These are phyloP conservation scores for Tetrapyrgos nigripes DNA, from an alignment of 1,284 basidiomycete genomes.

Conservation along the genomic window DNA sequence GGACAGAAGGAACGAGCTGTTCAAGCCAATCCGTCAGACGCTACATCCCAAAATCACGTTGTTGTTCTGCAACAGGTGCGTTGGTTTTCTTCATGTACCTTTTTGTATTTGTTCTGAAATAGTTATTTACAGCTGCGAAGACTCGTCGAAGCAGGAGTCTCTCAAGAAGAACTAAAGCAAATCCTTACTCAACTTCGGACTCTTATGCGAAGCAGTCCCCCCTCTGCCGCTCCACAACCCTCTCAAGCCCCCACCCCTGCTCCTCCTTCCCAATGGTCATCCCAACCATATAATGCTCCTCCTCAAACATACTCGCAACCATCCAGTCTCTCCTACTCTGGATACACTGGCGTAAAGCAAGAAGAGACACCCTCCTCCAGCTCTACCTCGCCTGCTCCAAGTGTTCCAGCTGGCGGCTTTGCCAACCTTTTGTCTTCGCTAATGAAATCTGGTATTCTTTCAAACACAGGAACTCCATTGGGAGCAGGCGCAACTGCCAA, in stretches of 20 bases:
- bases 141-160: conserved; percentile 81
- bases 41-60: conserved; percentile 67
- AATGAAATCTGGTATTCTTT: conserved; percentile 77
- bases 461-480: conserved; percentile 56
- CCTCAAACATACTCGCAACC: conserved; percentile 23
- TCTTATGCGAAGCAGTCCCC: conserved; percentile 56
- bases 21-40: conserved; percentile 73
- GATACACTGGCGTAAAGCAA: not conserved
- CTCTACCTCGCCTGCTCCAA: conserved; percentile 19
- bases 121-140: conserved; percentile 65
- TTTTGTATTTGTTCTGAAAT: conserved; percentile 17
- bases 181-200: conserved; percentile 80
- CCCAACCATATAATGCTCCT: not conserved
- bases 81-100: conserved; percentile 12
- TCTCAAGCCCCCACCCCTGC: conserved; percentile 20
- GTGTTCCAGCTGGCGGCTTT: conserved; percentile 49
- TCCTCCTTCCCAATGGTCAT: conserved; percentile 10
- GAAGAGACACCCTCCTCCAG: conserved; percentile 20
- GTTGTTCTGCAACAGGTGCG: conserved; percentile 77
- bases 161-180: conserved; percentile 80
- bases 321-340: not conserved
- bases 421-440: conserved; percentile 69
- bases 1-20: conserved; percentile 76
- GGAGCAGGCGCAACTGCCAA: conserved; percentile 52
- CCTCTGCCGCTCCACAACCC: conserved; percentile 43